A percentile compares a stretch with the other conserved stretches of the same genome.
phyloP scores from a whole-genome alignment of 2,329 filamentous ascomycete genomes.

The Aspergillus sojae region DNA sequence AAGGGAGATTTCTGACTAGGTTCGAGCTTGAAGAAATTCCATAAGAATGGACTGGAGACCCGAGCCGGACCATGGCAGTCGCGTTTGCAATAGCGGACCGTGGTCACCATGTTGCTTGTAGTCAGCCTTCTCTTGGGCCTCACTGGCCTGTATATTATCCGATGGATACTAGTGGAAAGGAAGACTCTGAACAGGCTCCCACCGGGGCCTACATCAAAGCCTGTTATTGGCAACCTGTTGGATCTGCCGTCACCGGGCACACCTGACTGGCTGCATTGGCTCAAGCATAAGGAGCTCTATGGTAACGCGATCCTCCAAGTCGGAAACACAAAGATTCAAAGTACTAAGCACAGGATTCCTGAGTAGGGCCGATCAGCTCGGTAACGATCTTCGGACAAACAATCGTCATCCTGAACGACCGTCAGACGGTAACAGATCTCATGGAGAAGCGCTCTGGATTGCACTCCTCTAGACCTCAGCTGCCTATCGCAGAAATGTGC shows the following conservation, averaged over 20 bases:
- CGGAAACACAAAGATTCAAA: neutral
- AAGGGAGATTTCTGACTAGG: neutral
- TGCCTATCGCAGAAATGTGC: neutral
- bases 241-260: slow-evolving; percentile 47
- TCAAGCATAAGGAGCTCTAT: slow-evolving; percentile 43
- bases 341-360: neutral
- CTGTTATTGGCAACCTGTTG: slow-evolving; percentile 52
- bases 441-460: slow-evolving; percentile 32
- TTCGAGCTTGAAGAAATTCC: neutral
- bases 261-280: slow-evolving; percentile 45
- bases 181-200: slow-evolving; percentile 35
- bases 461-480: slow-evolving; percentile 19
- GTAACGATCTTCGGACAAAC: slow-evolving; percentile 35
- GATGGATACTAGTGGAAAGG: neutral
- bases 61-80: neutral
- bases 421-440: slow-evolving; percentile 29
- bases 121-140: neutral
- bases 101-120: neutral
- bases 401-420: slow-evolving; percentile 36
- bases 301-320: slow-evolving; percentile 17
- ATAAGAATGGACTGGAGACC: neutral
- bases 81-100: neutral
- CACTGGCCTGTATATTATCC: neutral
- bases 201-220: slow-evolving; percentile 52
- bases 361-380: slow-evolving; percentile 34